Evolutionary conservation across 495 filamentous ascomycete species (phyloP).

Genomic region (Pseudevernia furfuracea): DNA sequence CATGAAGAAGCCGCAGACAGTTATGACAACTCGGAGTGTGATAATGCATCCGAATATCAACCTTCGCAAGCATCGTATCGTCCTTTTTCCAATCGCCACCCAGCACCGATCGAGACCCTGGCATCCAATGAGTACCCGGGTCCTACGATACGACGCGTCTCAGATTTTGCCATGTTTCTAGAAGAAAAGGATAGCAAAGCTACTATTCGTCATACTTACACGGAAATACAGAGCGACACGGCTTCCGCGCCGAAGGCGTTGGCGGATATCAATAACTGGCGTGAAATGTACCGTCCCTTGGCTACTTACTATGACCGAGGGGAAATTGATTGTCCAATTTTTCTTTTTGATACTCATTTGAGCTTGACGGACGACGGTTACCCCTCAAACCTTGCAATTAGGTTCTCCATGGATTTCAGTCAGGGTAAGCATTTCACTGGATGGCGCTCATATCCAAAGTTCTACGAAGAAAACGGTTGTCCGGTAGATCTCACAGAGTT

Average conservation of each 20-base stretch:
- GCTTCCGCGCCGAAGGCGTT: constrained; percentile 36
- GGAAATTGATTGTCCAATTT: constrained; percentile 40
- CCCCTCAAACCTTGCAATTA: constrained; percentile 5
- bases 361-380: constrained; percentile 39
- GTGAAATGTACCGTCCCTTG: constrained; percentile 40
- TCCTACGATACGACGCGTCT: constrained; percentile 36
- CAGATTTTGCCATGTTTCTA: constrained; percentile 46
- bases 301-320: constrained; percentile 34
- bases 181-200: not conserved
- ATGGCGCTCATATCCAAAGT: constrained; percentile 14
- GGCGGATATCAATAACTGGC: constrained; percentile 41
- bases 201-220: constrained; percentile 38
- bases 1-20: not conserved
- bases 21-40: not conserved
- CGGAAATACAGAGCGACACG: constrained; percentile 37
- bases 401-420: constrained; percentile 8
- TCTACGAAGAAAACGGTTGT: constrained; percentile 5
- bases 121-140: not conserved
- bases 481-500: not conserved
- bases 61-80: not conserved
- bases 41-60: not conserved
- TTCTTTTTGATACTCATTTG: constrained; percentile 43
- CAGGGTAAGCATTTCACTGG: constrained; percentile 9
- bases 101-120: not conserved
- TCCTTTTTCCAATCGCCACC: not conserved